These are phyloP conservation scores for Cicer chorassanicum DNA, from an alignment of 306 rosid genomes.

Conservation along the genomic window DNA sequence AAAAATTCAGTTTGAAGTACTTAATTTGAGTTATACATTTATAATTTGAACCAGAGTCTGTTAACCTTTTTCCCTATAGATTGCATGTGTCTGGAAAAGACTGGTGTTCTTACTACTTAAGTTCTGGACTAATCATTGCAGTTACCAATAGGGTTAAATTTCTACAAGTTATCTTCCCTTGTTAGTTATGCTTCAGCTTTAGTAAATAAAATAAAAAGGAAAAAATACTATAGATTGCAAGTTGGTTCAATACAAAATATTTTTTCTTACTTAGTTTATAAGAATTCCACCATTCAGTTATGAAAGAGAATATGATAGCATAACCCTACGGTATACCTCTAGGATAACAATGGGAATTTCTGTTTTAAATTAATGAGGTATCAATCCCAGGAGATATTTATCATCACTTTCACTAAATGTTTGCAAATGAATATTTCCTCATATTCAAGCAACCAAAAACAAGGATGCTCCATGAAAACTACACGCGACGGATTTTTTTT, in stretches of 20 bases:
- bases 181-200: not conserved
- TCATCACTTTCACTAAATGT: not conserved
- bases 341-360: not conserved
- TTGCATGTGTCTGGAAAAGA: conserved; percentile 4
- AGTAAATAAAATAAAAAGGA: not conserved
- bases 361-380: not conserved
- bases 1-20: not conserved
- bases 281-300: not conserved
- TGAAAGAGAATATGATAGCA: not conserved
- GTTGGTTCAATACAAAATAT: conserved; percentile 6
- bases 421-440: conserved; percentile 17
- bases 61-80: not conserved
- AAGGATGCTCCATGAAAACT: not conserved
- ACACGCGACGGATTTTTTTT: not conserved
- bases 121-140: not conserved
- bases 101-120: conserved; percentile 23
- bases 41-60: not conserved
- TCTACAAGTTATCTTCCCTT: conserved; percentile 16
- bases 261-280: not conserved
- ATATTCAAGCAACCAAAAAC: conserved; percentile 1
- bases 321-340: conserved; percentile 1
- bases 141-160: conserved; percentile 28
- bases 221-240: not conserved
- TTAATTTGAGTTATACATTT: too few species aligned
- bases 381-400: not conserved